Conservation (phyloP, 805 yeast genomes). For the Komagataella mondaviorum region DNA sequence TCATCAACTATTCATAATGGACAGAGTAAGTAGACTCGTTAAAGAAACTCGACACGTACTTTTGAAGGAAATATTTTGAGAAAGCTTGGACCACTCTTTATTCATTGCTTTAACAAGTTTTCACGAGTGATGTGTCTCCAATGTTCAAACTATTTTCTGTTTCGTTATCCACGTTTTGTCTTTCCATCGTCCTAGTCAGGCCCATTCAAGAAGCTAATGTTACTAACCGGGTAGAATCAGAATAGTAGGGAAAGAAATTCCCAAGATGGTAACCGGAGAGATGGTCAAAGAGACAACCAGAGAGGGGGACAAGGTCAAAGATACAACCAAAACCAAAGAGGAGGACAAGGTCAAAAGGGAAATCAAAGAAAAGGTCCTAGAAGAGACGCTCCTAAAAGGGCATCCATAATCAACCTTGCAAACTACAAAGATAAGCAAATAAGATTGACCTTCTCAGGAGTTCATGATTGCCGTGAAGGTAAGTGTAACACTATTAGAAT, state of each 20-base stretch:
- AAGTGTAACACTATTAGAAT: conserved; percentile 4
- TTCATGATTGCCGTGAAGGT: conserved; percentile 44
- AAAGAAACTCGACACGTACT: background rate
- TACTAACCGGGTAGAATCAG: background rate
- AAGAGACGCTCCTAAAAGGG: conserved; percentile 74
- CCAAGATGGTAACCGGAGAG: conserved; percentile 3
- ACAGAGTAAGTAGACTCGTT: background rate
- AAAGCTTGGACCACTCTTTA: background rate
- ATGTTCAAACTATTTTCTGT: background rate
- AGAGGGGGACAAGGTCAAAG: background rate
- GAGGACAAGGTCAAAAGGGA: conserved; percentile 4
- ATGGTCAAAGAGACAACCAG: background rate
- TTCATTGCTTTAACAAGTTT: background rate
- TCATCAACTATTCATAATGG: background rate
- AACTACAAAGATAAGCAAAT: conserved; percentile 63
- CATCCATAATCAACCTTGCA: conserved; percentile 73
- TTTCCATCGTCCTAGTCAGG: background rate
- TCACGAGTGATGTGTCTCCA: background rate
- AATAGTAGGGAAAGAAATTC: conserved; percentile 1
- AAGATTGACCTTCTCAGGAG: conserved; percentile 65
- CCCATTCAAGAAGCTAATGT: background rate
- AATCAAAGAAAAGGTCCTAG: conserved; percentile 3
- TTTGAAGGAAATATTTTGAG: background rate
- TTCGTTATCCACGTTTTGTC: background rate
- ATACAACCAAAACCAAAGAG: conserved; percentile 3